Evolutionary conservation across 2,329 filamentous ascomycete genomes (phyloP), one percentile per base, ranked within the genome.

Genomic region (Colletotrichum melonis): DNA sequence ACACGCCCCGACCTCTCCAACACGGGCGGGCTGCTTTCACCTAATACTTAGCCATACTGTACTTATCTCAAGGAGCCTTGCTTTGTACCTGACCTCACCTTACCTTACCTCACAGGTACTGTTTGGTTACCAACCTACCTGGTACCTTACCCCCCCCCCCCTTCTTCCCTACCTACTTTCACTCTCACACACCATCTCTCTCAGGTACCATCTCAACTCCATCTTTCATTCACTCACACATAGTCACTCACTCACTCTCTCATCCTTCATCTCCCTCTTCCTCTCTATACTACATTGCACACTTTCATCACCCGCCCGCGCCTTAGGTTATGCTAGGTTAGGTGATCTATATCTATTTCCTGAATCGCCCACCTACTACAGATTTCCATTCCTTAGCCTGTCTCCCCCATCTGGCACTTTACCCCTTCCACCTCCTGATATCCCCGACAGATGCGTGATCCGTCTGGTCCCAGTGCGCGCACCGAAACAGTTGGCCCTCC

Each of bases 391-490:
- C 28, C 54, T 49, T 19, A 69, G 80, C 78, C 78, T 79, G 78
- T 78, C 80, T 79, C 78, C 79, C 80, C 64, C 42, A 22, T 42
- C 32, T 80, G 76, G 74, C 73, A 75, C 76, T 76, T 35, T 32
- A n/a, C 28, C 14, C 67, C 59, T 67, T 35, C 22, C 11, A 22
- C 46, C 30, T 46, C 14, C 73, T 75, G 68, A 73, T 79, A 78
- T 77, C 79, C 77, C 78, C 79, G 78, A 80, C 79, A 80, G 74
- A 72, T 72, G 68, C 79, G 79, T 78, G 79, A 82, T 79, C 80
- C 81, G 77, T 80, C 79, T 19, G 42, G n/a, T 72, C 63, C 72
- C 63, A 72, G 72, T 76, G 78, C 78, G 80, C 79, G 78, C 67
- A 54, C 63, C 78, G 77, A 81, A 77, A 78, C 78, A 79, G 75